These are phyloP conservation scores for Petunia secreta DNA, from an alignment of 257 asterid species.

Conservation along the genomic window DNA sequence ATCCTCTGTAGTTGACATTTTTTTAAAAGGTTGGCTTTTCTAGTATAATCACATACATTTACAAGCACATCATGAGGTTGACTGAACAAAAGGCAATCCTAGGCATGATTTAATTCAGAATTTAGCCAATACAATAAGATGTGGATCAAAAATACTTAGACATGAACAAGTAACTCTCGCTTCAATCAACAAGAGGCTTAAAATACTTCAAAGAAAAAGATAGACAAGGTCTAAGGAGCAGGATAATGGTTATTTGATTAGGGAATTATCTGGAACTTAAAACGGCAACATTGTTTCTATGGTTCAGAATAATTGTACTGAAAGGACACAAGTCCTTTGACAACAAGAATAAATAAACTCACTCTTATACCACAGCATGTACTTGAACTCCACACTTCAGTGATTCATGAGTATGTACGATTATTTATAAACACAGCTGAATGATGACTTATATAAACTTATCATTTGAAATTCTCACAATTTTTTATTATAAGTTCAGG, in stretches of 20 bases:
- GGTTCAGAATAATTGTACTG: neutral
- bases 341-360: neutral
- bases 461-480: neutral
- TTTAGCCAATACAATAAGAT: neutral
- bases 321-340: neutral
- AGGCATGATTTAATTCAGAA: neutral
- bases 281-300: neutral
- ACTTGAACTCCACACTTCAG: neutral
- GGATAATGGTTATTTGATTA: neutral
- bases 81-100: neutral
- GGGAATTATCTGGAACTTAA: neutral
- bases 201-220: slow-evolving; percentile 4
- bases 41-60: neutral
- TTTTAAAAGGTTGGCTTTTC: too few species aligned
- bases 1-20: too few species aligned
- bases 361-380: neutral
- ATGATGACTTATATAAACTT: neutral
- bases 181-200: neutral
- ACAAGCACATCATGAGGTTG: slow-evolving; percentile 16
- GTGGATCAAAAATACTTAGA: neutral
- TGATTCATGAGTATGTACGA: neutral
- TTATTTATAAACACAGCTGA: neutral
- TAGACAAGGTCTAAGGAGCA: neutral
- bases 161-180: neutral
- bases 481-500: neutral